These are phyloP conservation scores for Colletotrichum lindemuthianum DNA, from an alignment of 2,329 filamentous ascomycete genomes.

Conservation along the genomic window DNA sequence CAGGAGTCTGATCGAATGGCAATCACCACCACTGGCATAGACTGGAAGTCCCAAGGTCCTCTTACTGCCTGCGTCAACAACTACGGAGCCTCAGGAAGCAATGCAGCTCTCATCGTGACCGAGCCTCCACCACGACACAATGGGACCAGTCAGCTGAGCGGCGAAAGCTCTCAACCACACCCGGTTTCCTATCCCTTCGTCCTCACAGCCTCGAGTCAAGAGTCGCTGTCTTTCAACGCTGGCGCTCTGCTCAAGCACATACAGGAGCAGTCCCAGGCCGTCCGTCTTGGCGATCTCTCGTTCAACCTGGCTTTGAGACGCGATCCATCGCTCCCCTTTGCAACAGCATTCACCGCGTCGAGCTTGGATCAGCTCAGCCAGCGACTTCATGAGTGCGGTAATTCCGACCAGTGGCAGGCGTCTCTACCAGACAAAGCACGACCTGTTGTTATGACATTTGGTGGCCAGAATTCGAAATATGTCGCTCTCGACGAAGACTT, in stretches of 20 bases:
- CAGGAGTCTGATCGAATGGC: constrained; percentile 5
- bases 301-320: constrained; percentile 4
- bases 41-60: constrained; percentile 7
- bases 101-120: constrained; percentile 39
- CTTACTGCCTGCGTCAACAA: constrained; percentile 47
- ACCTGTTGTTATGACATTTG: constrained; percentile 48
- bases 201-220: neutral
- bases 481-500: constrained; percentile 1
- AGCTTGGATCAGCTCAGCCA: neutral
- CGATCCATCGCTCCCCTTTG: neutral
- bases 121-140: neutral
- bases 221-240: neutral
- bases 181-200: neutral
- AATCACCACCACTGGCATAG: neutral
- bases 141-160: neutral
- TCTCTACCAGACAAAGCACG: constrained; percentile 1
- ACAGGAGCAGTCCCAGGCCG: neutral
- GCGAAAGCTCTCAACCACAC: neutral
- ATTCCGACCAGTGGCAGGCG: neutral
- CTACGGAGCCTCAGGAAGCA: constrained; percentile 45
- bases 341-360: neutral
- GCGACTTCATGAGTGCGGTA: neutral
- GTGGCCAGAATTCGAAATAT: constrained; percentile 45
- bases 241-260: neutral
- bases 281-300: neutral